phyloP scores from a whole-genome alignment of 2,329 filamentous ascomycete genomes.

The Hypocreales sp. region DNA sequence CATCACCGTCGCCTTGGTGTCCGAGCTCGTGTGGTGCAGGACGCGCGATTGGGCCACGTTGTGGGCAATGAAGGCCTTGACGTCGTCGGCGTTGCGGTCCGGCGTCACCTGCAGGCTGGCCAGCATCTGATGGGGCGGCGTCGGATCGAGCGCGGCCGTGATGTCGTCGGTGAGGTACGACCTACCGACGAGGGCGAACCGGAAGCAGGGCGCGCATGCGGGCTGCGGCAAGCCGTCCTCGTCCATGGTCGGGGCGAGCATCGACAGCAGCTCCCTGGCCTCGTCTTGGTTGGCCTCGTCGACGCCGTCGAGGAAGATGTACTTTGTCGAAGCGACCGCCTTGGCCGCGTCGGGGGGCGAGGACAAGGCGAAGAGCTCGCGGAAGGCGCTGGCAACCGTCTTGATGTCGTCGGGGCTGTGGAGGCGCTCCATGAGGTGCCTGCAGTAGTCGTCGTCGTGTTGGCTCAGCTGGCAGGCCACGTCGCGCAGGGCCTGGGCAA shows the following conservation, averaged over 20 bases:
- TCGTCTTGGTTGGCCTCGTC: slow-evolving; percentile 26
- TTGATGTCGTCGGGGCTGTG: slow-evolving; percentile 24
- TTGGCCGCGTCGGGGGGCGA: slow-evolving; percentile 20
- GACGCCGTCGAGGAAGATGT: slow-evolving; percentile 29
- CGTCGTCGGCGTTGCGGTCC: slow-evolving; percentile 25
- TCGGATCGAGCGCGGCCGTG: slow-evolving; percentile 16
- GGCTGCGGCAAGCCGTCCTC: slow-evolving; percentile 8
- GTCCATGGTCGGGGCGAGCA: slow-evolving; percentile 13
- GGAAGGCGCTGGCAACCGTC: slow-evolving; percentile 26
- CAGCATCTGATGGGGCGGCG: slow-evolving; percentile 13
- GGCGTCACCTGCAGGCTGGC: slow-evolving; percentile 25
- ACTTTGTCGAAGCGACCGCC: slow-evolving; percentile 17
- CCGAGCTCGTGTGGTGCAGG: slow-evolving; percentile 14
- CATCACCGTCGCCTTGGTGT: slow-evolving; percentile 22
- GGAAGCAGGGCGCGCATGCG: slow-evolving; percentile 11
- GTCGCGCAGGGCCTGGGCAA: slow-evolving; percentile 27
- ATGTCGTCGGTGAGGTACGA: slow-evolving; percentile 24
- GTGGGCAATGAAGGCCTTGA: slow-evolving; percentile 23
- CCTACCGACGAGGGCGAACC: slow-evolving; percentile 25
- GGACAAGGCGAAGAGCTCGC: slow-evolving; percentile 22
- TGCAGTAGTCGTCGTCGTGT: slow-evolving; percentile 27
- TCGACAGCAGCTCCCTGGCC: slow-evolving; percentile 18
- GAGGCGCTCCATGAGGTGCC: slow-evolving; percentile 18
- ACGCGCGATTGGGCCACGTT: slow-evolving; percentile 23
- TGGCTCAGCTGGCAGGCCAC: slow-evolving; percentile 30